phyloP scores from a whole-genome alignment of 768 basidiomycete genomes.

The Suillus weaverae region DNA sequence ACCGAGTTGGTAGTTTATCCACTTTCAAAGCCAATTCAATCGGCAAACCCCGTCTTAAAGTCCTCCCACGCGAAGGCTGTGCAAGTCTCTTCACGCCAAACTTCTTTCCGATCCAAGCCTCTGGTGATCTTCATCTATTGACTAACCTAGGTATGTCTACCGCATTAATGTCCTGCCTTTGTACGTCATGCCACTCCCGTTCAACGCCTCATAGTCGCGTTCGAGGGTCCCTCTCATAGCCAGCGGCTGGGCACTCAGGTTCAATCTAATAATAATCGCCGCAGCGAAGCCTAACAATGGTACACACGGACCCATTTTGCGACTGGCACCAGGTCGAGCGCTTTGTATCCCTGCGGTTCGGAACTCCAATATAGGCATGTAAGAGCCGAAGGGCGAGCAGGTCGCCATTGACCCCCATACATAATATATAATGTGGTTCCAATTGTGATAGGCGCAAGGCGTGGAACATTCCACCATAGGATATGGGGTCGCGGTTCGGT shows the following conservation, averaged over 20 bases:
- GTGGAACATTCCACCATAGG: conserved; percentile 29
- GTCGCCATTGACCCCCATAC: not conserved
- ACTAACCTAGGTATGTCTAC: conserved; percentile 42
- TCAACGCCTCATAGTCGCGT: conserved; percentile 6
- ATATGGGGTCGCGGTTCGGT: conserved; percentile 6
- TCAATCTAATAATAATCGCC: conserved; percentile 11
- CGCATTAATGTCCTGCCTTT: conserved; percentile 15
- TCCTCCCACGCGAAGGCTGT: conserved; percentile 32
- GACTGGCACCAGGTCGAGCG: not conserved
- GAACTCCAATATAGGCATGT: conserved; percentile 8
- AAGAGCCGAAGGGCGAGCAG: conserved; percentile 15
- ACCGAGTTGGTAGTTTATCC: conserved; percentile 24
- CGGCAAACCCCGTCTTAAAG: conserved; percentile 21
- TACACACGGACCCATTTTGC: conserved; percentile 12
- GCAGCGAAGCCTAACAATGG: conserved; percentile 6
- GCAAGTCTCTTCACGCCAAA: conserved; percentile 22
- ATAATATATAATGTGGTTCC: conserved; percentile 4
- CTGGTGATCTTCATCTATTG: conserved; percentile 18
- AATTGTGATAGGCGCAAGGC: conserved; percentile 10
- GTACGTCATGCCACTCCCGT: conserved; percentile 3
- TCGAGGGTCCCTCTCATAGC: conserved; percentile 1
- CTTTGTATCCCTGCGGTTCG: conserved; percentile 7
- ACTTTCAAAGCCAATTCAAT: conserved; percentile 28
- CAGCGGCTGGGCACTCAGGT: not conserved
- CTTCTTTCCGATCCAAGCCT: conserved; percentile 15